Evolutionary conservation across 371 early-diverging fungal species (phyloP), one percentile per base, ranked within the genome.

Genomic region (Apophysomyces trapeziformis): DNA sequence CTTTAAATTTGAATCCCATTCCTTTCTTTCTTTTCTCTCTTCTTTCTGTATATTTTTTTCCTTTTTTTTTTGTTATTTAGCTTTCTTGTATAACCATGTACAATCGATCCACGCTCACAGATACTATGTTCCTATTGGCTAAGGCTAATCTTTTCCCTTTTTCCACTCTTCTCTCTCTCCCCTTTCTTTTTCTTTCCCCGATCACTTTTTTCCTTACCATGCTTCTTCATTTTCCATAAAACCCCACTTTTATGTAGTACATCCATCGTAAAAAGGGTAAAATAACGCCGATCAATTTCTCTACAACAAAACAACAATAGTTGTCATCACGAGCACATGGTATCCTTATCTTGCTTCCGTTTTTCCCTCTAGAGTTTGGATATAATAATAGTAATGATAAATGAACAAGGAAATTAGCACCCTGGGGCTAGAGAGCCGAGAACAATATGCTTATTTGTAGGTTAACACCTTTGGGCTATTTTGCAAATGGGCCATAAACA

Each of bases 201-300:
- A 50, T 50, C 54, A 50, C 54, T 7, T 50, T 5, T 21, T 50
- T 21, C 54, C 54, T 50, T 4, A 50, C 21, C 54, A 50, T 50
- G 54, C 21, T 9, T 50, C 7, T 50, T 50, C 18, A 5, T 7
- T 5, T 50, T 50, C 21, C 21, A 18, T 45, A n/a, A n/a, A n/a
- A 8, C 46, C 46, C 16, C 5, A 13, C 6, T 6, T 45, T 6
- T 13, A 45, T 13, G 46, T 12, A 43, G 13, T 18, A 45, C 5
- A n/a, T 2, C 12, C 46, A 45, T 13, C 32, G 32, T 26, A 26
- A 26, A 26, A 26, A 26, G 32, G 32, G 32, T 26, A 26, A 26
- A 26, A 26, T 1, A 26, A 26, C 32, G 32, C 32, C 32, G 32
- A 26, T 26, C 32, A 26, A 26, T 26, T 26, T 26, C 32, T 26